Evolutionary conservation across 2,329 filamentous ascomycete genomes (phyloP), one percentile per base, ranked within the genome.

Genomic region (Zasmidium cellare): DNA sequence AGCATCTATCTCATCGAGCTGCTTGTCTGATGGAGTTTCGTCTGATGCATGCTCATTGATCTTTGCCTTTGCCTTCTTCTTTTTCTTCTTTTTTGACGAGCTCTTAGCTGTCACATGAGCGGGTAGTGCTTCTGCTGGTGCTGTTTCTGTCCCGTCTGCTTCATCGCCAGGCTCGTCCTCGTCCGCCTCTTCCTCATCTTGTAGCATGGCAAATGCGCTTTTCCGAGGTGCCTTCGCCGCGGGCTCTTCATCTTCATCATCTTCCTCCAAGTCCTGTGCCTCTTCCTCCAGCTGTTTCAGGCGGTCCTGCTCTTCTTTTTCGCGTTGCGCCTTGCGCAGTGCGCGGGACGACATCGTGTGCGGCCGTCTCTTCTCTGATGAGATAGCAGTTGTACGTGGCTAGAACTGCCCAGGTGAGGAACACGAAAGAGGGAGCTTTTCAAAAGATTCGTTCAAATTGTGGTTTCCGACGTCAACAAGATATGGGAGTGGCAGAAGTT

Each of bases 1-100:
- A 54, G 77, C 76, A 69, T 90, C 87, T 51, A 90, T 88, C 63
- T 90, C 87, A 64, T 90, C 86, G 23, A 85, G 70, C 3, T 69
- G 63, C 2, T 65, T 41, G 35, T 41, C 35, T 18, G 35, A 3
- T 14, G 11, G 11, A 14, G 35, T 46, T 18, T 59, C 61, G 25
- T 61, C 56, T 25, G 51, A 47, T 2, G 16, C 55, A 22, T 23
- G n/a, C 16, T 72, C 67, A n/a, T 56, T 6, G 55, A 41, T 49
- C 64, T 80, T 81, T 65, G 78, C 82, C 72, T 84, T 84, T n/a
- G n/a, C n/a, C 70, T 84, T 87, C 68, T 81, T 83, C 65, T 85
- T 86, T 70, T 87, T 85, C 61, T 79, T 75, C 69, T 79, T 82
- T 73, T 77, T 79, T 56, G 73, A 69, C 12, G 71, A 53, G 12